Conservation (phyloP, 306 rosid genomes). For the Hippophae rhamnoides region DNA sequence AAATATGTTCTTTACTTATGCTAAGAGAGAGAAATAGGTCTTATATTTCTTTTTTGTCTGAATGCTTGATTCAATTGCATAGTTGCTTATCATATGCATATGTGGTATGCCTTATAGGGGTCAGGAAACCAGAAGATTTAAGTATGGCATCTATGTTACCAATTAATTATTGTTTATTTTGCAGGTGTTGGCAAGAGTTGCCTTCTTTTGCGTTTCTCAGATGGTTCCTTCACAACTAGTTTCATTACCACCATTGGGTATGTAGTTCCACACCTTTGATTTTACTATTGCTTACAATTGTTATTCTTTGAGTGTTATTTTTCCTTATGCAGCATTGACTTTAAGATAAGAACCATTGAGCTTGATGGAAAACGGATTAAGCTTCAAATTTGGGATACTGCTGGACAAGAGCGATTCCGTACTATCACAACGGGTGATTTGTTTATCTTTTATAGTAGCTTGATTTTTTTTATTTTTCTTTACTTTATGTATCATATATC, state of each 20-base stretch:
- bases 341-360: slow-evolving; percentile 85
- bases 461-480: background rate
- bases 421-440: slow-evolving; percentile 82
- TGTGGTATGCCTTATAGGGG: background rate
- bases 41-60: no score
- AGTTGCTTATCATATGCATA: no score
- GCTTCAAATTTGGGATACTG: slow-evolving; percentile 98
- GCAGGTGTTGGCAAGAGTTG: slow-evolving; percentile 99
- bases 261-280: slow-evolving; percentile 19
- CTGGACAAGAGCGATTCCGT: slow-evolving; percentile 95
- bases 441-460: slow-evolving; percentile 5
- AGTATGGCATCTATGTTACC: background rate
- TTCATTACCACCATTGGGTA: slow-evolving; percentile 95
- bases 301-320: slow-evolving; percentile 6
- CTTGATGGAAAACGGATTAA: slow-evolving; percentile 86
- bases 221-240: slow-evolving; percentile 90
- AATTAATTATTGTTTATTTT: slow-evolving; percentile 15
- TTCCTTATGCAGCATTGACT: slow-evolving; percentile 73
- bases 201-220: slow-evolving; percentile 92
- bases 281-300: slow-evolving; percentile 3
- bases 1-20: no score
- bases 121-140: background rate
- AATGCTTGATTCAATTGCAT: no score
- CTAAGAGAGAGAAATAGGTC: no score
- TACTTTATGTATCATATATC: no score